Conservation (phyloP, 129 eudicot species). For the Apium graveolens region DNA sequence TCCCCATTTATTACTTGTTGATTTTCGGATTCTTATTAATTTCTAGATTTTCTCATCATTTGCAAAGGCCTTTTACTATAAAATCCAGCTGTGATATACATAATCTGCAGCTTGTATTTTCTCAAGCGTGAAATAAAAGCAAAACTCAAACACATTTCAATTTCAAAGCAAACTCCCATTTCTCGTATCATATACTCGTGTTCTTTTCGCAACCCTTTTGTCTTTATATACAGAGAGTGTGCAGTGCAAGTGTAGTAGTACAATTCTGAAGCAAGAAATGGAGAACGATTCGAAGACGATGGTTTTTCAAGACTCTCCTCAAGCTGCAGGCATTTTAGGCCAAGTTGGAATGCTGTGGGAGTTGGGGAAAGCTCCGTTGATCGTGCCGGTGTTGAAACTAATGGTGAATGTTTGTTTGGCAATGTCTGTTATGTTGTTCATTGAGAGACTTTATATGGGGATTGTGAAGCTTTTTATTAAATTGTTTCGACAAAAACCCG, state of each 20-base stretch:
- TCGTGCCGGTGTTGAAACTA: slow-evolving; percentile 53
- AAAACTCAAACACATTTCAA: not conserved
- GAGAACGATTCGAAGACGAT: not conserved
- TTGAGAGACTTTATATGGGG: slow-evolving; percentile 81
- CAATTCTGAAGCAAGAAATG: not conserved
- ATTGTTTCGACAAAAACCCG: slow-evolving; percentile 46
- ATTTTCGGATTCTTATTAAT: not conserved
- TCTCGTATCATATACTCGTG: not conserved
- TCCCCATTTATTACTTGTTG: not conserved
- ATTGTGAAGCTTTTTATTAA: slow-evolving; percentile 44
- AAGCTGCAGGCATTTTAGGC: not conserved
- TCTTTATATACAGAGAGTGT: not conserved
- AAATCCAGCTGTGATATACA: not conserved
- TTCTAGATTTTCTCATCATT: not conserved
- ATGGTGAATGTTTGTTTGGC: slow-evolving; percentile 54
- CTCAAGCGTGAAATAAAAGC: not conserved
- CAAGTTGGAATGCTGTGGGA: slow-evolving; percentile 44
- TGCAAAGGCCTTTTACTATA: not conserved
- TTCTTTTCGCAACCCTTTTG: not conserved
- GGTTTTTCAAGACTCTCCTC: not conserved
- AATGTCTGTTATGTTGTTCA: slow-evolving; percentile 77
- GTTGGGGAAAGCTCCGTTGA: slow-evolving; percentile 46
- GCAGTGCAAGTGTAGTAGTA: not conserved
- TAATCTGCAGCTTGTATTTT: slow-evolving; percentile 2
- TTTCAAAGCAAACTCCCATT: not conserved